Evolutionary conservation across 371 early-diverging fungal species (phyloP).

Genomic region (Apophysomyces trapeziformis): DNA sequence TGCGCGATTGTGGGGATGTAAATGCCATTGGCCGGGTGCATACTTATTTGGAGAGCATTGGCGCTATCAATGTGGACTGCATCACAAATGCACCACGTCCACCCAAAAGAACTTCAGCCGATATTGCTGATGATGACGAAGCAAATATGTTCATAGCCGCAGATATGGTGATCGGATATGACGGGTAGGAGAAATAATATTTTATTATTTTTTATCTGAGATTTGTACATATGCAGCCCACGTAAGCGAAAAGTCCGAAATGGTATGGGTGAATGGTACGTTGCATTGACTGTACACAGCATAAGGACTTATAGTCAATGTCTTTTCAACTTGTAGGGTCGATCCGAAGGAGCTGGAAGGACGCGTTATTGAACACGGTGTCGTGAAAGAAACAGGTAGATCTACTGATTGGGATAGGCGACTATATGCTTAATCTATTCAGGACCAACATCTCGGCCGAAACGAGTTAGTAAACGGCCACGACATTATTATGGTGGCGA

Average conservation of each 20-base stretch:
- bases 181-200: slow-evolving; percentile 33
- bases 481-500: slow-evolving; percentile 40
- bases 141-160: slow-evolving; percentile 26
- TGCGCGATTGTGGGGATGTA: slow-evolving; percentile 82
- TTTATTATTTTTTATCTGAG: neutral
- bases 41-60: slow-evolving; percentile 77
- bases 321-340: slow-evolving; percentile 49
- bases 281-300: neutral
- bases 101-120: slow-evolving; percentile 27
- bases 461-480: slow-evolving; percentile 37
- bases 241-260: slow-evolving; percentile 69
- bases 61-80: slow-evolving; percentile 76
- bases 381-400: slow-evolving; percentile 7
- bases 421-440: slow-evolving; percentile 16
- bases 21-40: slow-evolving; percentile 92
- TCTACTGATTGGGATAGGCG: neutral
- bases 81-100: slow-evolving; percentile 43
- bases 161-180: slow-evolving; percentile 44
- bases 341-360: slow-evolving; percentile 69
- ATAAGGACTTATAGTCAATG: neutral
- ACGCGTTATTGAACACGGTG: slow-evolving; percentile 64
- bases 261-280: slow-evolving; percentile 69
- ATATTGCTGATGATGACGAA: slow-evolving; percentile 15
- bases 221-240: slow-evolving; percentile 23
- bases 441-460: slow-evolving; percentile 35